A percentile compares a stretch with the other conserved stretches of the same genome.
These are phyloP conservation scores for Pseudocercospora fijiensis DNA, from an alignment of 2,329 filamentous ascomycete species.

Conservation along the genomic window DNA sequence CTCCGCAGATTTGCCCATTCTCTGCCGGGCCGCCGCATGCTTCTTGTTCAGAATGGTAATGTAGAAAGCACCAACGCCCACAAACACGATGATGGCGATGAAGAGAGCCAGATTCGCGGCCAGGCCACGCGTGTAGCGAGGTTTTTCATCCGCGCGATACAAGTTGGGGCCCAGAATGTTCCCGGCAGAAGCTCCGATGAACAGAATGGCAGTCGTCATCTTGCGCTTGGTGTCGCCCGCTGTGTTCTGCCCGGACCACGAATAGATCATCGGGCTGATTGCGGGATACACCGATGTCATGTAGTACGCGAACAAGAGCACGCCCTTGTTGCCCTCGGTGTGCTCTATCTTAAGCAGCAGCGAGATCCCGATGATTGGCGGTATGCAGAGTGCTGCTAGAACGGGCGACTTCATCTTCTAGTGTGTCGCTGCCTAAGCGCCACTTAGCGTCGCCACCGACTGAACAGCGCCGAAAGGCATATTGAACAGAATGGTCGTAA, in stretches of 20 bases:
- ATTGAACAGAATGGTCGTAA: slow-evolving; percentile 60
- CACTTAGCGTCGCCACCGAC: slow-evolving; percentile 59
- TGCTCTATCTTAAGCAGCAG: slow-evolving; percentile 55
- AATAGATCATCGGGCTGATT: slow-evolving; percentile 61
- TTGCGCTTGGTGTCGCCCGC: slow-evolving; percentile 71
- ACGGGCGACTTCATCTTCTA: slow-evolving; percentile 58
- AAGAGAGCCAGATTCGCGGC: slow-evolving; percentile 63
- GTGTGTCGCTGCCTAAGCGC: slow-evolving; percentile 56
- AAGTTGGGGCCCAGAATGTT: slow-evolving; percentile 67
- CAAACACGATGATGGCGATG: slow-evolving; percentile 56
- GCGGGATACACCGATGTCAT: slow-evolving; percentile 61
- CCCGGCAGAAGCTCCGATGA: slow-evolving; percentile 64
- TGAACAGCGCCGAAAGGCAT: slow-evolving; percentile 63
- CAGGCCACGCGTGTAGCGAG: slow-evolving; percentile 58
- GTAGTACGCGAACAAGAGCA: slow-evolving; percentile 59
- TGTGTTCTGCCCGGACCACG: slow-evolving; percentile 63
- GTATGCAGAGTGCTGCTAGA: slow-evolving; percentile 55
- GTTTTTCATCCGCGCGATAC: slow-evolving; percentile 61
- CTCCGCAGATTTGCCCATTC: slow-evolving; percentile 59
- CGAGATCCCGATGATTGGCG: slow-evolving; percentile 57
- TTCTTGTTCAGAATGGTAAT: slow-evolving; percentile 55
- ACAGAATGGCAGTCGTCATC: slow-evolving; percentile 62
- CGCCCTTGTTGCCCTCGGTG: slow-evolving; percentile 47
- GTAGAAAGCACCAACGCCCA: slow-evolving; percentile 48
- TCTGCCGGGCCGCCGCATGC: slow-evolving; percentile 56